Evolutionary conservation across 129 eudicot species (phyloP).

Genomic region (Helianthus annuus): HanXRQr2.0-SUNRISE NC_035449.2:182868649-182869148

Average conservation of each 20-base stretch:
- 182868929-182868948: too few species aligned
- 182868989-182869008: too few species aligned
- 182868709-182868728: slow-evolving; percentile 81
- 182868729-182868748: slow-evolving; percentile 69
- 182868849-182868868: too few species aligned
- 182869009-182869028: slow-evolving; percentile 7
- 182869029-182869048: slow-evolving; percentile 37
- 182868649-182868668: slow-evolving; percentile 22
- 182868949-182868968: too few species aligned
- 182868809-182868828: too few species aligned
- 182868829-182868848: too few species aligned
- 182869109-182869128: slow-evolving; percentile 85
- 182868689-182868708: slow-evolving; percentile 86
- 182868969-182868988: too few species aligned
- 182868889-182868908: too few species aligned
- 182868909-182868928: too few species aligned
- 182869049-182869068: slow-evolving; percentile 63
- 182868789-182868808: too few species aligned
- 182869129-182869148: not conserved
- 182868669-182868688: slow-evolving; percentile 71
- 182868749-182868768: slow-evolving; percentile 74
- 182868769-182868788: slow-evolving; percentile 4
- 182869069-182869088: slow-evolving; percentile 88
- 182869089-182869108: slow-evolving; percentile 86
- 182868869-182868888: too few species aligned